A percentile compares a stretch with the other conserved stretches of the same genome.
Conservation (phyloP, 192 early-diverging fungal genomes). For the Linnemannia elongata region DNA sequence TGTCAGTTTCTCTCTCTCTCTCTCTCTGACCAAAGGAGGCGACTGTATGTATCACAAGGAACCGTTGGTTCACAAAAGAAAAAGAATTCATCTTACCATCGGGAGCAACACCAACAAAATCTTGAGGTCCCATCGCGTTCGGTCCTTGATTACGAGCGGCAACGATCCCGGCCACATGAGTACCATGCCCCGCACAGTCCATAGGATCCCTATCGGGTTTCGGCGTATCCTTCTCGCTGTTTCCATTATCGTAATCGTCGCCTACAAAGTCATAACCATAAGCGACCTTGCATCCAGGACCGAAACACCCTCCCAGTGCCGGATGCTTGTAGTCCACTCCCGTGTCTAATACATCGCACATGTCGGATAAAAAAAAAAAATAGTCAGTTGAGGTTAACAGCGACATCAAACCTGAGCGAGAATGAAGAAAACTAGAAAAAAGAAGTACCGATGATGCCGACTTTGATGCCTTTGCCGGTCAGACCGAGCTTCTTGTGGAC, state of each 20-base stretch:
- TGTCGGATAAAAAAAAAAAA: not conserved
- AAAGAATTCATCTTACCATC: slow-evolving; percentile 59
- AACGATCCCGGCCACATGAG: slow-evolving; percentile 79
- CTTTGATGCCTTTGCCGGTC: slow-evolving; percentile 60
- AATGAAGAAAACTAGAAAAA: not conserved
- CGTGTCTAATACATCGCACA: slow-evolving; percentile 19
- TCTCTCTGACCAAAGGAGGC: not conserved
- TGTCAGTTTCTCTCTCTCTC: too few relatives aligned
- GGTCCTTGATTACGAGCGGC: slow-evolving; percentile 71
- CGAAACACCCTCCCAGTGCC: slow-evolving; percentile 71
- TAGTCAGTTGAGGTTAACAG: not conserved
- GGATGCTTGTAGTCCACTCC: slow-evolving; percentile 72
- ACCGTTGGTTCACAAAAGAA: too few relatives aligned
- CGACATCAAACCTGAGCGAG: too few relatives aligned
- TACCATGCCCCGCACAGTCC: slow-evolving; percentile 77
- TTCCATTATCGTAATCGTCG: slow-evolving; percentile 49
- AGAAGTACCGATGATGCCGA: slow-evolving; percentile 62
- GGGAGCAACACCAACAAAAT: slow-evolving; percentile 86
- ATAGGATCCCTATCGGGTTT: slow-evolving; percentile 66
- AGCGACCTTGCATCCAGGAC: slow-evolving; percentile 63
- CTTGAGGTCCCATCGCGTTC: slow-evolving; percentile 44
- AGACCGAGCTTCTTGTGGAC: slow-evolving; percentile 24
- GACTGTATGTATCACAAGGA: too few relatives aligned
- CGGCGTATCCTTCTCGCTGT: slow-evolving; percentile 41
- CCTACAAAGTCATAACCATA: slow-evolving; percentile 75